These are phyloP conservation scores for Alternaria sp. DNA, from an alignment of 2,329 filamentous ascomycete species.

Conservation along the genomic window DNA sequence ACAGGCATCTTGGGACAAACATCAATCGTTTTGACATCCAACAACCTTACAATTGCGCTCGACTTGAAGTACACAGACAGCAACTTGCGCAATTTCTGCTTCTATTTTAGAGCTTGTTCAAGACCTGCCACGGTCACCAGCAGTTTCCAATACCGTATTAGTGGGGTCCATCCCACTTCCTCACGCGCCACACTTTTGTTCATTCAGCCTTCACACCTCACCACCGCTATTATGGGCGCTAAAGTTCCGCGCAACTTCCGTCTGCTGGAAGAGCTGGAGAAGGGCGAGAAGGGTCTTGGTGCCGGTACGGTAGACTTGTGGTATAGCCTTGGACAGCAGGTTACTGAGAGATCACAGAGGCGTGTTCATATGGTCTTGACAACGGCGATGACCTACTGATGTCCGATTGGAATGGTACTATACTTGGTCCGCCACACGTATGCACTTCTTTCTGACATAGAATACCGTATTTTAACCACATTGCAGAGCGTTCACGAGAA, in stretches of 20 bases:
- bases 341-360: constrained; percentile 66
- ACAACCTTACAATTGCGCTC: constrained; percentile 19
- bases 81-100: constrained; percentile 7
- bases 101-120: background rate
- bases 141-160: constrained; percentile 30
- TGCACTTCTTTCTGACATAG: constrained; percentile 50
- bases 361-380: constrained; percentile 94
- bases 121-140: constrained; percentile 12
- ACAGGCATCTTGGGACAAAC: constrained; percentile 22
- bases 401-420: constrained; percentile 99
- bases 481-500: constrained; percentile 92
- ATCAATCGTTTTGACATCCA: constrained; percentile 20
- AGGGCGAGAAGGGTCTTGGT: constrained; percentile 96
- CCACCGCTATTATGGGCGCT: constrained; percentile 62
- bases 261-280: constrained; percentile 95
- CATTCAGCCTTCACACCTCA: constrained; percentile 17
- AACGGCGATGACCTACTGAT: constrained; percentile 94
- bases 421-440: constrained; percentile 95
- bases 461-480: constrained; percentile 11
- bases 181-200: constrained; percentile 28
- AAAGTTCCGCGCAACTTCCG: constrained; percentile 96
- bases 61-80: constrained; percentile 3
- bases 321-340: constrained; percentile 1
- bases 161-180: constrained; percentile 46
- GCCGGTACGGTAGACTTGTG: constrained; percentile 66